Conservation (phyloP, 805 yeast genomes). For the Metschnikowia anglica region DNA sequence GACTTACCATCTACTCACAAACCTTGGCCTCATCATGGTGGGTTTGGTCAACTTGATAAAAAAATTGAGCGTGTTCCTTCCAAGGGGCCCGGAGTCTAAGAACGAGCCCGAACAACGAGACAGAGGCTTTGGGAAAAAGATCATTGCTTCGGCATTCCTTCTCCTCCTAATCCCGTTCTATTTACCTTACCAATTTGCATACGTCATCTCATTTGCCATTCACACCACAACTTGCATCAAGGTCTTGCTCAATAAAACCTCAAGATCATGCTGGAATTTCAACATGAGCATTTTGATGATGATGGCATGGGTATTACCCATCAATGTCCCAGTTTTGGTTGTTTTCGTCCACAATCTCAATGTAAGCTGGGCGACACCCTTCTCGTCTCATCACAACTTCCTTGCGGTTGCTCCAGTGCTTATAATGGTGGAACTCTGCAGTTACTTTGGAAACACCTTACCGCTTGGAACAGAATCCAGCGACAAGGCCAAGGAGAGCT, state of each 20-base stretch:
- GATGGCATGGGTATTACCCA: constrained; percentile 77
- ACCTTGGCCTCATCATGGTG: constrained; percentile 14
- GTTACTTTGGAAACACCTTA: constrained; percentile 30
- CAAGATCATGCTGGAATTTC: constrained; percentile 47
- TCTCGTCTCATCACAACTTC: constrained; percentile 81
- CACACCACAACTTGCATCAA: constrained; percentile 57
- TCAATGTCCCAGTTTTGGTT: constrained; percentile 71
- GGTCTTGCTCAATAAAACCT: constrained; percentile 10
- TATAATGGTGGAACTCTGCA: constrained; percentile 54
- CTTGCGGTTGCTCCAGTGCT: constrained; percentile 75
- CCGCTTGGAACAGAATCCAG: constrained; percentile 28
- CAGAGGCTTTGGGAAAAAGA: constrained; percentile 7
- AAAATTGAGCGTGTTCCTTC: background rate
- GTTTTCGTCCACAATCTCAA: constrained; percentile 81
- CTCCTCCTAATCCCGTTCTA: constrained; percentile 52
- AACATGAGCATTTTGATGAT: constrained; percentile 62
- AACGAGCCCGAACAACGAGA: background rate
- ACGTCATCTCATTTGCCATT: constrained; percentile 54
- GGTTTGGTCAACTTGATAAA: background rate
- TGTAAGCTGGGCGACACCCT: constrained; percentile 78
- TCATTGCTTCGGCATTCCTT: constrained; percentile 40
- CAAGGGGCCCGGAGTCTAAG: background rate
- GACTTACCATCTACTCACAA: constrained; percentile 28
- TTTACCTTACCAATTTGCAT: constrained; percentile 82
- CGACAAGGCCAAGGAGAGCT: constrained; percentile 4